Base-by-base conservation (phyloP, 768 basidiomycete genomes). In the Auriscalpium orientale region DNA sequence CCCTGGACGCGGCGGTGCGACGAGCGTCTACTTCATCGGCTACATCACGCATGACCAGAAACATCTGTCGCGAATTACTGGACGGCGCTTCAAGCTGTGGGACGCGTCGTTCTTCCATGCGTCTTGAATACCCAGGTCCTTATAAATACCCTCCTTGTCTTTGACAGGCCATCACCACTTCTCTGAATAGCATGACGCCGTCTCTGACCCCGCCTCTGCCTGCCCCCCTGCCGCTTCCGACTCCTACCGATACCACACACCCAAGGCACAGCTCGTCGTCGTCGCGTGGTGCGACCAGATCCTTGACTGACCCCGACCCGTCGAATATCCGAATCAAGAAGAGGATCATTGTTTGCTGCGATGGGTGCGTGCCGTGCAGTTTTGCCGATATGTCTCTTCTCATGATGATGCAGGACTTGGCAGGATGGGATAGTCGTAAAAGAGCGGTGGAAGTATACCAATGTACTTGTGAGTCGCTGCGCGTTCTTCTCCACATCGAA, bases 301-400 rank as follows among this genome's bases (percentile, higher is more conserved):
- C 58, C 22, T 40, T 40, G n/a, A 51, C 58, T 11, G 37, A 57
- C 37, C 12, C 20, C 8, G 49, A n/a, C 15, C 49, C 56, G 13
- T 50, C 48, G 36, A 34, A 22, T 4, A 12, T 51, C 34, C 50
- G 40, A 22, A 33, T 57, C 18, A 59, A 44, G 43, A 59, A 59
- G 51, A 74, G 87, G 53, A 79, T 89, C 49, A 74, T 87, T 33
- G 75, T 89, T 38, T 89, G 85, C 61, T 89, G 87, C 59, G 87
- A 89, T 64, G 87, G 87, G 87, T 84, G 57, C 62, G 79, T 67
- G 45, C 21, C 35, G 15, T 43, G 33, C 46, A 35, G 8, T 44
- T 6, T 46, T 2, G 21, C 49, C 21, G 16, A 5, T 33, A 8
- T 43, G 15, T 13, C 40, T 43, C 2, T 43, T 43, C 40, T 13